Evolutionary conservation across 306 rosid species (phyloP), one percentile per base, ranked within the genome.

Genomic region (Pachyrhizus erosus): DNA sequence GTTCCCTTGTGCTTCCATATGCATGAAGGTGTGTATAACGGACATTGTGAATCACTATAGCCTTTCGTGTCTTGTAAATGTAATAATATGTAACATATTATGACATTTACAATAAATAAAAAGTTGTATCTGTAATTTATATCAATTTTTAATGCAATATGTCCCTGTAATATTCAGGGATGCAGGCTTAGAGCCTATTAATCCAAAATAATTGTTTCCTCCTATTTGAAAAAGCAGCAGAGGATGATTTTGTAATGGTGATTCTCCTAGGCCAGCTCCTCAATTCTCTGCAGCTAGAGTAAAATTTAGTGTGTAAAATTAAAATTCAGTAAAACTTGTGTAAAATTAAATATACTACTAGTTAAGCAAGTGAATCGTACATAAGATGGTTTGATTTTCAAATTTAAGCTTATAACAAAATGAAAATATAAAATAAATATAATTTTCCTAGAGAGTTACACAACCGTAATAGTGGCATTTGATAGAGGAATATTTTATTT

Each of bases 61-160:
- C 77, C 39, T 66, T 78, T 26, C 34, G 57, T 58, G 20, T 86
- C 23, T 43, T 84, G 81, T 84, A 20, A 79, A 70, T 76, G 85
- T 62, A 62, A 61, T 13, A 15, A 2, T 27, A 29, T 2, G 42
- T 49, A n/a, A n/a, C n/a, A n/a, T n/a, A n/a, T n/a, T n/a, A n/a
- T n/a, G n/a, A n/a, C n/a, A n/a, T n/a, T n/a, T n/a, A n/a, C n/a
- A n/a, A n/a, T n/a, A 76, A 62, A 69, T 62, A 77, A 57, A 85
- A 62, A n/a, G 5, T 20, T 73, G 57, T 34, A 77, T 15, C n/a
- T 88, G 92, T 89, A 86, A 73, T 72, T 79, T 68, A 17, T 85
- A 58, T 69, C 48, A 77, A 33, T 62, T 82, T 37, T 29, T 69
- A 69, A 51, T 11, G 45, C 43, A 43, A 29, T 74, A 0, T 70